These are phyloP conservation scores for Mycena pura DNA, from an alignment of 768 basidiomycete genomes.

Conservation along the genomic window DNA sequence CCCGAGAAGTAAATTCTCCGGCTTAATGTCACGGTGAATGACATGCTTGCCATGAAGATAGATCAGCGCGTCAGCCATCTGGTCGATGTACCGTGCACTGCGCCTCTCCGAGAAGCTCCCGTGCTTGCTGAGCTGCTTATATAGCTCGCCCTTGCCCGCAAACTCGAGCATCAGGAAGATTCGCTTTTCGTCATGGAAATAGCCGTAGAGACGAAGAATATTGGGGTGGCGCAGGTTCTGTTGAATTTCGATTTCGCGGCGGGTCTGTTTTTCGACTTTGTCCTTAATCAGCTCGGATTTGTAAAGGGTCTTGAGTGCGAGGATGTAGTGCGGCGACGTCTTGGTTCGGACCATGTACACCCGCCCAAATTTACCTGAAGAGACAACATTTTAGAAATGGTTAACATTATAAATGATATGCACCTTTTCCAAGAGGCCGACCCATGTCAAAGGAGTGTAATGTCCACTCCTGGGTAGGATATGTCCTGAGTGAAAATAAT, in stretches of 20 bases:
- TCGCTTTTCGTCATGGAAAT: slow-evolving; percentile 97
- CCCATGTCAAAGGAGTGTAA: slow-evolving; percentile 92
- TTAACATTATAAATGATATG: not conserved
- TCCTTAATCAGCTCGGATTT: slow-evolving; percentile 94
- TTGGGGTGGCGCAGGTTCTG: slow-evolving; percentile 95
- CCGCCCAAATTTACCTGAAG: slow-evolving; percentile 89
- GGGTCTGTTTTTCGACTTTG: slow-evolving; percentile 94
- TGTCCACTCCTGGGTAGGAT: slow-evolving; percentile 85
- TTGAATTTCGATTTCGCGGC: slow-evolving; percentile 98
- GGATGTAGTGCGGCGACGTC: slow-evolving; percentile 84
- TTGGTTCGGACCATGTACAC: slow-evolving; percentile 99
- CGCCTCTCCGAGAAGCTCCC: slow-evolving; percentile 90
- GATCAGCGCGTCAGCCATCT: slow-evolving; percentile 94
- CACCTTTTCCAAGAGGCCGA: slow-evolving; percentile 86
- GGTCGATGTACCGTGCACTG: slow-evolving; percentile 90
- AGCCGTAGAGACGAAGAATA: slow-evolving; percentile 92
- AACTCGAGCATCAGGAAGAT: slow-evolving; percentile 99
- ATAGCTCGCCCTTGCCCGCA: slow-evolving; percentile 95
- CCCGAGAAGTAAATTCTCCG: slow-evolving; percentile 93
- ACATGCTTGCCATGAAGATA: slow-evolving; percentile 97
- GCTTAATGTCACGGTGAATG: slow-evolving; percentile 99
- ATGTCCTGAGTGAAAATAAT: slow-evolving; percentile 46
- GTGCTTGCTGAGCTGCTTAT: slow-evolving; percentile 90
- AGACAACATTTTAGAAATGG: too few relatives aligned
- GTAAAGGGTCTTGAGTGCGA: slow-evolving; percentile 96